Evolutionary conservation across 257 asterid species (phyloP), one percentile per base, ranked within the genome.

Genomic region (Cinchona pubescens): DNA sequence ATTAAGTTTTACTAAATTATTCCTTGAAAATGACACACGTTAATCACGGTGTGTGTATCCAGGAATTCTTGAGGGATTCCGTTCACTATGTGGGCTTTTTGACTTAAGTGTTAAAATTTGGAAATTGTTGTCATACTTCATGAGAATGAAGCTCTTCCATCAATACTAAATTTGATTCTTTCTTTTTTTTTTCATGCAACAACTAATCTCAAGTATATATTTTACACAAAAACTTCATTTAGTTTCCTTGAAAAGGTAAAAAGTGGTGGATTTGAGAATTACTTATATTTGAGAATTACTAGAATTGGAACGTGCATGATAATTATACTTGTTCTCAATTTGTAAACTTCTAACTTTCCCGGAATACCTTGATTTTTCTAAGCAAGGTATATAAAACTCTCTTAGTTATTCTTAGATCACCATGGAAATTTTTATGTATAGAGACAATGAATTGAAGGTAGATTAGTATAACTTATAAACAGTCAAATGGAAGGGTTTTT

Each of bases 41-140:
- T 76, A 88, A 87, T 91, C 87, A 83, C 94, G 91, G 91, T 75
- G 80, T 75, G 80, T 82, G 85, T 71, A 79, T 72, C 82, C 81
- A 48, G 56, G 79, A 80, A 63, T 72, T 73, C 35, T 14, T 45
- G 56, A 72, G 67, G 25, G 55, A 67, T 79, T 32, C 75, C 74
- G 45, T 25, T 76, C 74, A 45, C 75, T 69, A 74, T 76, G 84
- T 79, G 75, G 42, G 62, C 45, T 56, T 73, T 69, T 79, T 64
- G 87, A 84, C 85, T 79, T 14, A 56, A 43, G 64, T 30, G 34
- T 67, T 43, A 70, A 32, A 56, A 48, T 10, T 75, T 71, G 42
- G 43, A 43, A 74, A 68, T 12, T 59, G 3, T 29, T 4, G 14
- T 27, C 12, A 51, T 71, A 62, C 29, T 40, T 38, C 15, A n/a